These are phyloP conservation scores for Cladosporium sp. DNA, from an alignment of 2,329 filamentous ascomycete species.

Conservation along the genomic window DNA sequence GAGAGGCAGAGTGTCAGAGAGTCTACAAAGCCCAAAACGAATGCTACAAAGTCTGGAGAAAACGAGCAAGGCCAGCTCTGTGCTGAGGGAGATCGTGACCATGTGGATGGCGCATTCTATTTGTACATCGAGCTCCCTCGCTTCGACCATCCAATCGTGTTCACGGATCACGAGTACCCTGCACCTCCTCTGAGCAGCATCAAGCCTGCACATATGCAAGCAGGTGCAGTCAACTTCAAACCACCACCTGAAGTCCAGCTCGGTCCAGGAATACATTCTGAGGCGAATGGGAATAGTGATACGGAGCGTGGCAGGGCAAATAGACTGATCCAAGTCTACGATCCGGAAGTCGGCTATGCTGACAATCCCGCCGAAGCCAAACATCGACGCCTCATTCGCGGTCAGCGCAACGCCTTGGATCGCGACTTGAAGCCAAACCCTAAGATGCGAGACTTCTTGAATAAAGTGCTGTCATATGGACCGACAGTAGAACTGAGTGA, in stretches of 20 bases:
- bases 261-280: conserved; percentile 79
- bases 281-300: conserved; percentile 47
- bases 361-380: conserved; percentile 96
- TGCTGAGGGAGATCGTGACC: conserved; percentile 37
- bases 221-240: conserved; percentile 66
- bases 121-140: conserved; percentile 88
- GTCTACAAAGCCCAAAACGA: conserved; percentile 23
- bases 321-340: conserved; percentile 79
- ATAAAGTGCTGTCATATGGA: conserved; percentile 83
- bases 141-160: conserved; percentile 94
- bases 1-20: conserved; percentile 38
- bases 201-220: conserved; percentile 47
- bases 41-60: conserved; percentile 9
- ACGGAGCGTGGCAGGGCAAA: conserved; percentile 49
- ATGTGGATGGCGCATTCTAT: conserved; percentile 65
- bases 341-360: conserved; percentile 81
- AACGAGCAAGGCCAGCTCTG: conserved; percentile 16
- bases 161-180: conserved; percentile 88
- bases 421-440: conserved; percentile 94
- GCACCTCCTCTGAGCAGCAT: conserved; percentile 76
- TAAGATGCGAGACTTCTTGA: conserved; percentile 89
- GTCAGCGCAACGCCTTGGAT: conserved; percentile 86
- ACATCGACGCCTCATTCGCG: conserved; percentile 85
- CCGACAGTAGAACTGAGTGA: conserved; percentile 83
- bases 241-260: conserved; percentile 84